Conservation (phyloP, 2,329 filamentous ascomycete genomes). For the Aspergillus phoenicis region DNA sequence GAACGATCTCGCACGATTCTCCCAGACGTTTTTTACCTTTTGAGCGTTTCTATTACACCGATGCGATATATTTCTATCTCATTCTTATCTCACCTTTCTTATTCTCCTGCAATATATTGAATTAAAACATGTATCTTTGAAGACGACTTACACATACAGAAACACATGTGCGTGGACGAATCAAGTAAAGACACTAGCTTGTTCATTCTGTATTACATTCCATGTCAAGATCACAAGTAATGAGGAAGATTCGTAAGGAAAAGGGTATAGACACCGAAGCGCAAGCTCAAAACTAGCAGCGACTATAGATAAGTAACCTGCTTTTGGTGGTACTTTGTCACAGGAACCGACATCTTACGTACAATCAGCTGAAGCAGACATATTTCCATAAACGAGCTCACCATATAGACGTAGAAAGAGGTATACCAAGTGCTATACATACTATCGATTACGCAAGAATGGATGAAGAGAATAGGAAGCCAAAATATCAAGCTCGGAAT, state of each 20-base stretch:
- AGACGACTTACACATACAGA: neutral
- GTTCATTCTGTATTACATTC: neutral
- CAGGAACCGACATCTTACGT: too few relatives aligned
- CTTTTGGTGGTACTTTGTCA: too few relatives aligned
- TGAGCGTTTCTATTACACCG: neutral
- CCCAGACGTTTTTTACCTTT: neutral
- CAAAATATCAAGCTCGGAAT: too few relatives aligned
- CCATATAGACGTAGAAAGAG: too few relatives aligned
- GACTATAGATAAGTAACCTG: too few relatives aligned
- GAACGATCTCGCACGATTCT: neutral
- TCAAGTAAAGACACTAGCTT: neutral
- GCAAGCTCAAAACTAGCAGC: neutral
- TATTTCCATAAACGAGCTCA: too few relatives aligned
- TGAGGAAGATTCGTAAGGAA: neutral
- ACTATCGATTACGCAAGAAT: too few relatives aligned
- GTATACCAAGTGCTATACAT: too few relatives aligned
- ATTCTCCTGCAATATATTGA: neutral
- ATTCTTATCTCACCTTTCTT: neutral
- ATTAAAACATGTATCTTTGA: neutral
- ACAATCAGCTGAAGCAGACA: too few relatives aligned
- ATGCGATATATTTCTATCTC: neutral
- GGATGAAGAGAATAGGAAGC: too few relatives aligned
- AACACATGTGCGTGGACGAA: neutral
- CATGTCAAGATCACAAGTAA: neutral
- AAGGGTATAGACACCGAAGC: neutral